Base-by-base conservation (phyloP, 257 asterid genomes). In the Nicotiana noctiflora region DNA sequence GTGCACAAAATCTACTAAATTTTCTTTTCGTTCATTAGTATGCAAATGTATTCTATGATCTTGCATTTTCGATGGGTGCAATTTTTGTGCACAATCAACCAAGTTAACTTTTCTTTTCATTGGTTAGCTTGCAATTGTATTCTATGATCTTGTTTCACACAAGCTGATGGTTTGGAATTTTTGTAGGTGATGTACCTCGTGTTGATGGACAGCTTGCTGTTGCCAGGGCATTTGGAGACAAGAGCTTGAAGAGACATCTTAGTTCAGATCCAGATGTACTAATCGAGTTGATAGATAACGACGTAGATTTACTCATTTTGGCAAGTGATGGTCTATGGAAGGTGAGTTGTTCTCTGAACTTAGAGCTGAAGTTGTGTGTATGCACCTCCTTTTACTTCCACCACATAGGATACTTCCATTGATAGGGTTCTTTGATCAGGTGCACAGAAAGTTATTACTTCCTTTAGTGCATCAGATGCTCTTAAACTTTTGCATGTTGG, bases 321-420 rank as follows among this genome's bases (percentile, higher is more conserved):
- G 99, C 98, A 19, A 95, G 99, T 29, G 99, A 95, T 81, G 99
- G 99, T 31, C 79, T 95, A 64, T 95, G 99, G 97, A 92, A 91
- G 94, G 98, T 91, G 23, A 34, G 84, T 55, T 76, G 23, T 62
- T 70, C 61, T 21, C 81, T 44, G 4, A 46, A 46, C 5, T 21
- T 21, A 72, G 37, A 70, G 78, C 37, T 72, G 46, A 59, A 3
- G 29, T 19, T 5, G 14, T 19, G 64, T 19, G 13, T 59, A 56
- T 6, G 10, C 25, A 2, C 23, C 23, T 18, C 62, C 11, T 18
- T 56, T 56, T 59, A 59, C 29, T 59, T 59, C 14, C 12, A 59
- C 64, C 14, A 56, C 23, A n/a, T 19, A 59, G 6, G 0, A 59
- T 59, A 59, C 14, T 59, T 59, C 64, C 64, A 59, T 19, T 19